Evolutionary conservation across 2,329 filamentous ascomycete species (phyloP).

Genomic region (Alternaria triticimaculans): DNA sequence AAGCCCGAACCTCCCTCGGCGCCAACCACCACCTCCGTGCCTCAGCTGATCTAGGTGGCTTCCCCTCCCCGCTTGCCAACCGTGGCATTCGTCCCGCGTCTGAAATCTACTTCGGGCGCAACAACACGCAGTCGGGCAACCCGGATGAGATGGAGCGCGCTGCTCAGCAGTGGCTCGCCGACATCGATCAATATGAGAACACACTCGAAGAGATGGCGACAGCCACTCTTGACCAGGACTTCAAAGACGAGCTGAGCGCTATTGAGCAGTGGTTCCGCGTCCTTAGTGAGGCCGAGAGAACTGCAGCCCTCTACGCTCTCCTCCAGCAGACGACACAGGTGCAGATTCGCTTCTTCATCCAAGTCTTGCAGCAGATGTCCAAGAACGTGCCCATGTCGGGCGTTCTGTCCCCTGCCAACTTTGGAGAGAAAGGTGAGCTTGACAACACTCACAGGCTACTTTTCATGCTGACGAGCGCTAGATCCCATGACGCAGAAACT

Average conservation of each 20-base stretch:
- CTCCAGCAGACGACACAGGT: slow-evolving; percentile 98
- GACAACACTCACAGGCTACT: not conserved
- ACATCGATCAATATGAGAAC: slow-evolving; percentile 99
- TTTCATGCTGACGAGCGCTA: slow-evolving; percentile 50
- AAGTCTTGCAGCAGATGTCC: slow-evolving; percentile 98
- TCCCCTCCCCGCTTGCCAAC: slow-evolving; percentile 73
- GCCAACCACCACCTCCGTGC: slow-evolving; percentile 87
- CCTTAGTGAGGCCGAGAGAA: slow-evolving; percentile 93
- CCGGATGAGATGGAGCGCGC: slow-evolving; percentile 91
- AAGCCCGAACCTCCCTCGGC: slow-evolving; percentile 75
- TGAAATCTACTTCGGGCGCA: slow-evolving; percentile 86
- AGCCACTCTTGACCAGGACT: slow-evolving; percentile 97
- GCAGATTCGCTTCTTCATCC: slow-evolving; percentile 98
- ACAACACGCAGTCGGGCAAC: slow-evolving; percentile 69
- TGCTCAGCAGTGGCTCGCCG: slow-evolving; percentile 97
- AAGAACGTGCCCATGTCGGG: slow-evolving; percentile 98
- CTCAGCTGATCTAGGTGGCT: slow-evolving; percentile 93
- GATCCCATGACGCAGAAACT: slow-evolving; percentile 97
- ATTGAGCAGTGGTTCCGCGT: slow-evolving; percentile 99
- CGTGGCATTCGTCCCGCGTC: slow-evolving; percentile 90
- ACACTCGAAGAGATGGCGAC: slow-evolving; percentile 99
- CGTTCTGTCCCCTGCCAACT: slow-evolving; percentile 90
- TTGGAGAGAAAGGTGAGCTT: slow-evolving; percentile 82
- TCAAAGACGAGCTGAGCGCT: slow-evolving; percentile 97
- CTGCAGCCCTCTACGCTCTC: slow-evolving; percentile 91